These are phyloP conservation scores for Corylus americana DNA, from an alignment of 306 rosid genomes.

Conservation along the genomic window DNA sequence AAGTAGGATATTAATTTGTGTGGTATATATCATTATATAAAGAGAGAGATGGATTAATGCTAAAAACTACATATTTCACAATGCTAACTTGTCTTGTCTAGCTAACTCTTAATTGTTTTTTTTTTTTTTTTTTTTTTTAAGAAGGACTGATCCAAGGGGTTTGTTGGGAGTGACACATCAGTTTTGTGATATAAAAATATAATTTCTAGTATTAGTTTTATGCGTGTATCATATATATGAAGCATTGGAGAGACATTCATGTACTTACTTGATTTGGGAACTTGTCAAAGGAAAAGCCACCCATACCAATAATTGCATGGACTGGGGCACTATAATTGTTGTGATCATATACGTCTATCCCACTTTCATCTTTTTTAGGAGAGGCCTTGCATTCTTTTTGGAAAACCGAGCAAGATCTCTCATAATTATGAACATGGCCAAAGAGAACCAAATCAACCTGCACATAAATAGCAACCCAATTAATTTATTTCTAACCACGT, in stretches of 20 bases:
- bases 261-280: slow-evolving; percentile 45
- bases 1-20: too few relatives aligned
- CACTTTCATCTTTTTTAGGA: slow-evolving; percentile 59
- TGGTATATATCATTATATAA: too few relatives aligned
- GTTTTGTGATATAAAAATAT: too few relatives aligned
- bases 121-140: too few relatives aligned
- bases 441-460: slow-evolving; percentile 80
- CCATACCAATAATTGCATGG: slow-evolving; percentile 84
- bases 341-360: slow-evolving; percentile 68
- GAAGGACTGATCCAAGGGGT: too few relatives aligned
- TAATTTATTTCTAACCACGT: too few relatives aligned
- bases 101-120: too few relatives aligned
- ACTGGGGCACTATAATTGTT: slow-evolving; percentile 77
- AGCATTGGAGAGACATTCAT: slow-evolving; percentile 8
- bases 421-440: slow-evolving; percentile 88
- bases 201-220: too few relatives aligned
- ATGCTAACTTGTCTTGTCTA: too few relatives aligned
- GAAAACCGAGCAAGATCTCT: slow-evolving; percentile 73
- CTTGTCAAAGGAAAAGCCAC: slow-evolving; percentile 71
- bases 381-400: slow-evolving; percentile 46
- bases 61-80: too few relatives aligned
- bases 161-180: too few relatives aligned
- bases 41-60: too few relatives aligned
- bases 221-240: neutral
- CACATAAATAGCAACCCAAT: slow-evolving; percentile 3